phyloP scores from a whole-genome alignment of 2,329 filamentous ascomycete genomes.

The Diaporthe aspalathi region DNA sequence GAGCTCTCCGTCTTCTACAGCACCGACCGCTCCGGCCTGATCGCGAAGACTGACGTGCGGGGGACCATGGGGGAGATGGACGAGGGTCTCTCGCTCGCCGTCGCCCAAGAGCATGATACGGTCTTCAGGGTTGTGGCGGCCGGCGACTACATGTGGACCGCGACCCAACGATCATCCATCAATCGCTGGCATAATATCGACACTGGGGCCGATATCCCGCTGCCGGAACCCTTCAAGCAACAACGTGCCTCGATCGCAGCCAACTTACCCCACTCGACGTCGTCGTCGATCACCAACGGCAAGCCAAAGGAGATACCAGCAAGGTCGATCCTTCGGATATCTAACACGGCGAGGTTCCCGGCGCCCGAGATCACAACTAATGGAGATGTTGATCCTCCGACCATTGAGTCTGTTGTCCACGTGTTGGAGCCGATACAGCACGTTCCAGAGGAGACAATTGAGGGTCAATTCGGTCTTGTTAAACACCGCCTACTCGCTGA shows the following conservation, averaged over 20 bases:
- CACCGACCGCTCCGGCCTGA: constrained; percentile 87
- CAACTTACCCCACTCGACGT: constrained; percentile 50
- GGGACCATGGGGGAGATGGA: constrained; percentile 79
- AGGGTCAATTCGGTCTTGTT: constrained; percentile 93
- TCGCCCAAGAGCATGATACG: constrained; percentile 90
- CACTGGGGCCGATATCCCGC: constrained; percentile 77
- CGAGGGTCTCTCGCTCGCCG: constrained; percentile 88
- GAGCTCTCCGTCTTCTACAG: constrained; percentile 93
- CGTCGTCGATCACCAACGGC: constrained; percentile 48
- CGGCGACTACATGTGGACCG: constrained; percentile 87
- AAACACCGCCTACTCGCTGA: constrained; percentile 95
- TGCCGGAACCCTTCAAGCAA: constrained; percentile 66
- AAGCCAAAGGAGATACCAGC: constrained; percentile 76
- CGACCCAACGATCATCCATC: constrained; percentile 89
- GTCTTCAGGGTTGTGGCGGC: constrained; percentile 76
- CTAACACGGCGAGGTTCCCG: constrained; percentile 84
- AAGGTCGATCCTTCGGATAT: constrained; percentile 83
- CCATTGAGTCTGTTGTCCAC: constrained; percentile 47
- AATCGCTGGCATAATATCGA: constrained; percentile 92
- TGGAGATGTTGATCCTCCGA: constrained; percentile 62
- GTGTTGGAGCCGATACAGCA: constrained; percentile 73
- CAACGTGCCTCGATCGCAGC: constrained; percentile 59
- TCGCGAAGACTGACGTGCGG: constrained; percentile 96
- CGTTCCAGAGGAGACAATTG: constrained; percentile 82
- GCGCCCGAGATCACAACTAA: constrained; percentile 62